Evolutionary conservation across 202 grass and related monocot genomes (phyloP).

Genomic region (Digitaria exilis): DNA sequence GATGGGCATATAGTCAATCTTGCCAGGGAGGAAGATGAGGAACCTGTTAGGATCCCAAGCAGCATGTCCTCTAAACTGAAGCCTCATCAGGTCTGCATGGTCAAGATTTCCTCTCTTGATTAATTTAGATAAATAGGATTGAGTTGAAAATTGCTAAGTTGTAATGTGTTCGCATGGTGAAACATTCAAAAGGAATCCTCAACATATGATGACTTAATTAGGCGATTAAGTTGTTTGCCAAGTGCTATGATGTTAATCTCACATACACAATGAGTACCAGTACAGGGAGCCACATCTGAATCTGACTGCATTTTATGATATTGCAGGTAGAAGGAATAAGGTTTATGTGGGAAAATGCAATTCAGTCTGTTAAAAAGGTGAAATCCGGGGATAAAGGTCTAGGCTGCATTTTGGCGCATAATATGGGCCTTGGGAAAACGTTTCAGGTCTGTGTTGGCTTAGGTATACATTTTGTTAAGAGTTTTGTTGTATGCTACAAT

Average conservation of each 20-base stretch:
- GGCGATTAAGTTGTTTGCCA: slow-evolving; percentile 2
- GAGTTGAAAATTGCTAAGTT: neutral
- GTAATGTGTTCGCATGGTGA: slow-evolving; percentile 20
- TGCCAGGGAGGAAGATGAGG: slow-evolving; percentile 86
- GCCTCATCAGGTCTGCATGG: slow-evolving; percentile 71
- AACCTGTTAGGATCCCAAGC: slow-evolving; percentile 81
- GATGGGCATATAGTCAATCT: slow-evolving; percentile 86
- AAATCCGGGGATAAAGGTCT: slow-evolving; percentile 93
- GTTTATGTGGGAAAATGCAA: slow-evolving; percentile 99
- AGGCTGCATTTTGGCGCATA: slow-evolving; percentile 98
- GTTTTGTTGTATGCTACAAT: slow-evolving; percentile 2
- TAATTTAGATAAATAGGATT: slow-evolving; percentile 30
- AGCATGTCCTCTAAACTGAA: slow-evolving; percentile 94
- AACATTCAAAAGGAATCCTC: slow-evolving; percentile 19
- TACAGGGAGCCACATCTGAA: neutral
- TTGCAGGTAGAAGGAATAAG: slow-evolving; percentile 83
- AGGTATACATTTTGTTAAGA: slow-evolving; percentile 35
- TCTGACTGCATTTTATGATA: slow-evolving; percentile 42
- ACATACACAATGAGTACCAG: slow-evolving; percentile 8
- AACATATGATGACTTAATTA: neutral
- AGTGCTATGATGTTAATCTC: neutral
- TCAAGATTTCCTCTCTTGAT: neutral
- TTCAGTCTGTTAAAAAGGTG: slow-evolving; percentile 89
- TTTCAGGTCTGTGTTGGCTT: slow-evolving; percentile 71
- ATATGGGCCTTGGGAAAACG: slow-evolving; percentile 98